Base-by-base conservation (phyloP, 805 yeast genomes). In the Metschnikowia kunwiensis region DNA sequence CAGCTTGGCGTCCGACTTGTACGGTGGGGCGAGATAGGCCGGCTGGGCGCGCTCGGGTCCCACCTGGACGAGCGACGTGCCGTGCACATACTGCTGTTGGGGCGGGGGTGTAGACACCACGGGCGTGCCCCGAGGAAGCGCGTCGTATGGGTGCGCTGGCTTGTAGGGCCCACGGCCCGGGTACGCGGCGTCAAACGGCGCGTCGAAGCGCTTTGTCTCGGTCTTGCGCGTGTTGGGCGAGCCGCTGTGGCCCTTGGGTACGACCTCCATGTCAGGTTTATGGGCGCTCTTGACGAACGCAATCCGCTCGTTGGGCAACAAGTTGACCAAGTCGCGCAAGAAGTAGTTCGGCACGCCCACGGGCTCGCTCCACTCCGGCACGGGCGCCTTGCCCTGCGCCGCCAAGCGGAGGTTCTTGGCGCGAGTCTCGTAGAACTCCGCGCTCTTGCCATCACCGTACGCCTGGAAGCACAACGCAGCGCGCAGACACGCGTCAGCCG, bases 401-500 rank as follows among this genome's bases (percentile, higher is more conserved):
- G 73, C 72, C 15, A 60, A 60, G n/a, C 61, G 57, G 36, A 76
- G 56, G 4, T 59, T 54, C 27, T 65, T 64, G 0, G 77, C 67
- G 36, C 77, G 55, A 37, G 63, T 63, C 36, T 72, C 78, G 33
- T 70, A 61, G 39, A 57, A 63, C 4, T 52, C 41, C 3, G 75
- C 72, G 18, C 64, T 54, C 35, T 68, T 63, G 3, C 51, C 27
- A 42, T 74, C 76, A 13, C 74, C 74, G 19, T 74, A 68, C 3
- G 65, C 58, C 42, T 68, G 63, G 50, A 68, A 75, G 47, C 78
- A 75, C 12, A 61, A 51, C 1, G 77, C 70, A 1, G 82, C 74
- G 28, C 81, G 57, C 8, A 57, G 38, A 42, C 79, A 74, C 4
- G 83, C 82, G 53, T 76, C 82, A 0, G 78, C 69, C 0, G 82